Percentiles rank a stretch among this genome's conserved stretches.
Evolutionary conservation across 2,329 filamentous ascomycete genomes (phyloP).

Genomic region (Fusarium buxicola): DNA sequence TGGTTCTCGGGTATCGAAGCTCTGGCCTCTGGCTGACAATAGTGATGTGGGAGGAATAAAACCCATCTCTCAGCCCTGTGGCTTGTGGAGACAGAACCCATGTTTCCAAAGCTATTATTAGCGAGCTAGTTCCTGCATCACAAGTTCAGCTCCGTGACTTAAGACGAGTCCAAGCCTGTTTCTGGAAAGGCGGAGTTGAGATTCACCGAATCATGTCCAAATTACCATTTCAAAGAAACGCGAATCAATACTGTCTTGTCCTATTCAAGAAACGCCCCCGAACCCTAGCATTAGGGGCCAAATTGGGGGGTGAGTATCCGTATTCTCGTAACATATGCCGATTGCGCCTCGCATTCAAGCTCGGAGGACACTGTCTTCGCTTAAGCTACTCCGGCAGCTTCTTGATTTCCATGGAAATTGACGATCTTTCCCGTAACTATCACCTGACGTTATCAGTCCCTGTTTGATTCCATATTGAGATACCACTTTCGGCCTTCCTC

Average conservation of each 20-base stretch:
- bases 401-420: background rate
- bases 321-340: too few relatives aligned
- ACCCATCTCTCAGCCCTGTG: background rate
- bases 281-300: conserved; percentile 1
- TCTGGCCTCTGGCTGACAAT: too few relatives aligned
- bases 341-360: too few relatives aligned
- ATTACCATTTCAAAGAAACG: background rate
- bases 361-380: too few relatives aligned
- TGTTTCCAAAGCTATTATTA: background rate
- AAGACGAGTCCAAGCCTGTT: conserved; percentile 3
- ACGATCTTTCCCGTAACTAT: background rate
- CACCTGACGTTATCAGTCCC: background rate
- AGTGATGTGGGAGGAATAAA: too few relatives aligned
- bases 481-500: background rate
- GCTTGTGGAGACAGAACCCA: too few relatives aligned
- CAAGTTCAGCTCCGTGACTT: conserved; percentile 7
- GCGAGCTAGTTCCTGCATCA: conserved; percentile 6
- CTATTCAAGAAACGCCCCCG: conserved; percentile 5
- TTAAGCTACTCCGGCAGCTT: background rate
- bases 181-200: conserved; percentile 1
- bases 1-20: too few relatives aligned
- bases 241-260: background rate
- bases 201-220: background rate
- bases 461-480: background rate
- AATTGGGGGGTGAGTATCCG: background rate